A percentile compares a stretch with the other conserved stretches of the same genome.
These are phyloP conservation scores for Pichia sorboxylosa DNA, from an alignment of 1,139 yeast genomes.

Conservation along the genomic window DNA sequence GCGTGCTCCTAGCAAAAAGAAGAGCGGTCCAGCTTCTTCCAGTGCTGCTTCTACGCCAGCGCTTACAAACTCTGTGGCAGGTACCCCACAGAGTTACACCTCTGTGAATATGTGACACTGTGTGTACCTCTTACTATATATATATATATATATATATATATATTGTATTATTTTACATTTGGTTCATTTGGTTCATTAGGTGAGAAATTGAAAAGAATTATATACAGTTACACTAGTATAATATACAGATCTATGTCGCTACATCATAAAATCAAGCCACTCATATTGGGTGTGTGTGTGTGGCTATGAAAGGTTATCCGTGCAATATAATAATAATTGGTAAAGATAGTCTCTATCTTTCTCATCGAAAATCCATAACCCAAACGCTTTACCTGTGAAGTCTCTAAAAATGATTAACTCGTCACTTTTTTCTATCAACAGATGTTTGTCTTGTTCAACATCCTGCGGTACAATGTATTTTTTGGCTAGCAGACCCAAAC, in stretches of 20 bases:
- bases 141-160: too few relatives aligned
- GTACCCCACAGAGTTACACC: too few relatives aligned
- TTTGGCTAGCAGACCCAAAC: conserved; percentile 64
- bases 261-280: too few relatives aligned
- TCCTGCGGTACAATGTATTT: conserved; percentile 28
- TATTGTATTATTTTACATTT: too few relatives aligned
- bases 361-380: conserved; percentile 79
- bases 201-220: too few relatives aligned
- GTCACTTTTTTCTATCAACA: conserved; percentile 72
- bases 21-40: conserved; percentile 3
- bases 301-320: conserved; percentile 21
- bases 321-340: conserved; percentile 44
- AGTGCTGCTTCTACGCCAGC: conserved; percentile 2
- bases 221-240: too few relatives aligned
- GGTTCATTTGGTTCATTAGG: too few relatives aligned
- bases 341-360: conserved; percentile 56
- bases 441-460: conserved; percentile 37
- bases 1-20: conserved; percentile 19
- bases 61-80: too few relatives aligned
- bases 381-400: conserved; percentile 67
- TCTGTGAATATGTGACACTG: too few relatives aligned
- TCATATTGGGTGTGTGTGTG: background rate
- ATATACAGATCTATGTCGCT: too few relatives aligned
- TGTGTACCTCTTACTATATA: too few relatives aligned
- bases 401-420: conserved; percentile 72